Base-by-base conservation (phyloP, 2,329 filamentous ascomycete species). In the Trichophaea hybrida region DNA sequence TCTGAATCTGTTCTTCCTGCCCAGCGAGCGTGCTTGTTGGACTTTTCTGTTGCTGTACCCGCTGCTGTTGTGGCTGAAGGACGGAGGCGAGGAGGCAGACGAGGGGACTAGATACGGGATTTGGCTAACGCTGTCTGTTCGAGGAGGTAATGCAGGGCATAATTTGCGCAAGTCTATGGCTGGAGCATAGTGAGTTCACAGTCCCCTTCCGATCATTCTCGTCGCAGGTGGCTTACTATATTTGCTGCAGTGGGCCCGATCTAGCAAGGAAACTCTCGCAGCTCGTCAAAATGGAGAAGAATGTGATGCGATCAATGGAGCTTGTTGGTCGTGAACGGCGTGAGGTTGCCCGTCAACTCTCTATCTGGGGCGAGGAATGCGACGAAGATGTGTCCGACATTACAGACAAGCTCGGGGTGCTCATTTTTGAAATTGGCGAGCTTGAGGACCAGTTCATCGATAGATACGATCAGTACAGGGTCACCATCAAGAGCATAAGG, bases 281-380 rank as follows among this genome's bases (percentile, higher is more conserved):
- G 76, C 81, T 98, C 57, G 93, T 98, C 65, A 98, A 98, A 82
- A 98, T 98, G 93, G 93, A 98, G 77, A 98, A 98, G 83, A 97
- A 98, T 72, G 88, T 96, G 59, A 98, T 98, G 93, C 88, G 93
- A 74, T 96, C 89, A 73, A 84, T 97, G 79, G 93, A 98, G 73
- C 80, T 88, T 54, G 93, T 97, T 57, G 89, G 89, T 50, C 85
- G 89, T 70, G 93, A 98, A 78, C 84, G 93, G 69, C 97, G 97
- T 89, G 93, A 97, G 70, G 91, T 96, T 67, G 93, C 93, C 71
- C 89, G 96, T 88, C 93, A 98, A 90, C 80, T 98, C 24, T 97
- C 93, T 58, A 82, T 96, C 70, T 98, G 93, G 93, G 93, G 93
- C 66, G 93, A 98, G 74, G 82, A 79, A 61, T 90, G 88, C 72